A percentile compares a stretch with the other conserved stretches of the same genome.
Conservation (phyloP, 164 flowering plant genomes). For the Brasenia schreberi region DNA sequence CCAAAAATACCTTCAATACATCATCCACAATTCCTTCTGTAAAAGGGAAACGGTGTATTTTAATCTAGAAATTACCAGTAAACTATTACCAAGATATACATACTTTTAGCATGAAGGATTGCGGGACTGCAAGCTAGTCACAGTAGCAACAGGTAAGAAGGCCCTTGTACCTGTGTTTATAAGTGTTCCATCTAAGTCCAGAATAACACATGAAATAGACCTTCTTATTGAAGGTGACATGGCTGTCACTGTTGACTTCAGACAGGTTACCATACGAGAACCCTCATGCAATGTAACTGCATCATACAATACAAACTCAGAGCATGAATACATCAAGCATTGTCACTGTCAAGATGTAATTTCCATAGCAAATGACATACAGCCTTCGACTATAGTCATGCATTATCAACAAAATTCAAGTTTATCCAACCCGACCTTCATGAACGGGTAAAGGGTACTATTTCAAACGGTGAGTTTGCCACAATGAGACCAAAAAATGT, state of each 20-base stretch:
- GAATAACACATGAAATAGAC: slow-evolving; percentile 53
- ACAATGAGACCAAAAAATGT: too few relatives aligned
- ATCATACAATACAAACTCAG: not conserved
- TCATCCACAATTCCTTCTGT: slow-evolving; percentile 21
- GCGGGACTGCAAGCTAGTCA: not conserved
- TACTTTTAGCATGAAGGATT: too few relatives aligned
- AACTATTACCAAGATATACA: not conserved
- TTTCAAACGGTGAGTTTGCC: not conserved
- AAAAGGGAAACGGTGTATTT: not conserved
- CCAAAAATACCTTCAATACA: slow-evolving; percentile 41
- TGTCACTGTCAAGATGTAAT: too few relatives aligned
- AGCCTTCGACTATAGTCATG: not conserved
- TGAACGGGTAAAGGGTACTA: not conserved
- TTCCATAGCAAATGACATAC: not conserved
- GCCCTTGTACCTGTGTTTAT: slow-evolving; percentile 61
- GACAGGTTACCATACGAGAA: not conserved
- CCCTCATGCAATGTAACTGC: not conserved
- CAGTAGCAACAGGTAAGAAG: not conserved
- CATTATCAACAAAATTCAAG: not conserved
- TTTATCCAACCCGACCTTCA: not conserved
- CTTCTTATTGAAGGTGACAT: slow-evolving; percentile 30
- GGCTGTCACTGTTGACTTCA: slow-evolving; percentile 14
- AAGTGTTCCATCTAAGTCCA: slow-evolving; percentile 94
- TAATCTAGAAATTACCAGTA: too few relatives aligned
- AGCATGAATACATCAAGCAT: not conserved